A percentile compares a stretch with the other conserved stretches of the same genome.
phyloP scores from a whole-genome alignment of 2,329 filamentous ascomycete genomes.

The Aspergillus ruber region DNA sequence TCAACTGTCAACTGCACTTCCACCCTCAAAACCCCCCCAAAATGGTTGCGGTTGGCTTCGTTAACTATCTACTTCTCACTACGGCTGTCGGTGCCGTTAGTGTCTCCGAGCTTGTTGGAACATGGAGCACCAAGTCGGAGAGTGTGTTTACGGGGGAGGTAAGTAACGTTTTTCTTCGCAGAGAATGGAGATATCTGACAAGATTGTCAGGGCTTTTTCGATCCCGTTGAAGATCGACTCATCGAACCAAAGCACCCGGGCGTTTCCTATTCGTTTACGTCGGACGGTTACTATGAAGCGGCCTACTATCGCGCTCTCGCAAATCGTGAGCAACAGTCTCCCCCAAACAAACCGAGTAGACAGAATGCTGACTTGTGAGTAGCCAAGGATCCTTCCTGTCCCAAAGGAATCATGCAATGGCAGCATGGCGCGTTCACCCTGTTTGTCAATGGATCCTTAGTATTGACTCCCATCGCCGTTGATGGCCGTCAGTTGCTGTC shows the following conservation, averaged over 20 bases:
- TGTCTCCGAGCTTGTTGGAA: constrained; percentile 55
- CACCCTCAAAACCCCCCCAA: constrained; percentile 1
- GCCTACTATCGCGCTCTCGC: constrained; percentile 63
- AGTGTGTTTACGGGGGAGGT: constrained; percentile 64
- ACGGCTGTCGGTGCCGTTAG: constrained; percentile 34
- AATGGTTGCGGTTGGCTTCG: constrained; percentile 24
- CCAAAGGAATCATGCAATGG: constrained; percentile 63
- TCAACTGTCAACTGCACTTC: no score
- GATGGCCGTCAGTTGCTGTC: constrained; percentile 64
- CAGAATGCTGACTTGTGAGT: constrained; percentile 8
- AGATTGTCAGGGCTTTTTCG: constrained; percentile 57
- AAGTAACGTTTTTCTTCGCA: constrained; percentile 14
- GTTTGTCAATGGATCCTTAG: constrained; percentile 52
- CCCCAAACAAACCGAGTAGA: not conserved
- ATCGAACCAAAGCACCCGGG: constrained; percentile 61
- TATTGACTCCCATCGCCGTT: constrained; percentile 54
- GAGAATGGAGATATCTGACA: not conserved
- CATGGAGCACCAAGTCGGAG: constrained; percentile 66
- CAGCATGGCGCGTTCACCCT: constrained; percentile 61
- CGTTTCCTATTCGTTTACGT: constrained; percentile 68
- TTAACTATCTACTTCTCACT: constrained; percentile 24
- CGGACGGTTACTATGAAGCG: constrained; percentile 61
- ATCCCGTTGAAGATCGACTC: constrained; percentile 59
- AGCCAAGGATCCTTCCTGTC: constrained; percentile 57
- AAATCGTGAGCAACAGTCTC: constrained; percentile 52